Evolutionary conservation across 106 monocot genomes (phyloP).

Genomic region (Acanthochlamys bracteata): DNA sequence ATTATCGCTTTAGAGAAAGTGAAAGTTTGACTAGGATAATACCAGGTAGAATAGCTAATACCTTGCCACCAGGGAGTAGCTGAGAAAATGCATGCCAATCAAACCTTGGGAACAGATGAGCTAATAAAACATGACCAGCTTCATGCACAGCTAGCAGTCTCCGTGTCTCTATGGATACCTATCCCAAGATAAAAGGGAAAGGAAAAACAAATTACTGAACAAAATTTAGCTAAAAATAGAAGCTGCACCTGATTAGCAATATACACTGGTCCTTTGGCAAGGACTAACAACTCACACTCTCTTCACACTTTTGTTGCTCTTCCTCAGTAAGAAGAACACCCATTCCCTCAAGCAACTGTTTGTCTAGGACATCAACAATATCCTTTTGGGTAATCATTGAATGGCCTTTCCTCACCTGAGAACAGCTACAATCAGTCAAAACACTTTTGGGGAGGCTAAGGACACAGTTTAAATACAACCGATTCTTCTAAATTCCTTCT

Average conservation of each 20-base stretch:
- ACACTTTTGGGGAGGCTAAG: no score
- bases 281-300: constrained; percentile 71
- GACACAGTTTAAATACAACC: no score
- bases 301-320: constrained; percentile 80
- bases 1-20: no score
- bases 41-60: no score
- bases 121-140: constrained; percentile 81
- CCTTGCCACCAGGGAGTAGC: constrained; percentile 95
- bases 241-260: no score
- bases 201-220: no score
- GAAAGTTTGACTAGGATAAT: no score
- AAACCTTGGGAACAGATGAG: constrained; percentile 74
- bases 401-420: constrained; percentile 76
- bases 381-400: constrained; percentile 63
- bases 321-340: constrained; percentile 87
- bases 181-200: background rate
- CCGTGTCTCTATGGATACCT: constrained; percentile 68
- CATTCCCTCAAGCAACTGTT: constrained; percentile 89
- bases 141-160: constrained; percentile 79
- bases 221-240: no score
- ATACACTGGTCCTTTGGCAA: no score
- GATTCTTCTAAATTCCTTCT: no score
- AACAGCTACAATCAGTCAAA: background rate
- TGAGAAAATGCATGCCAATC: constrained; percentile 98
- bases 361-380: constrained; percentile 77